Conservation (phyloP, 192 early-diverging fungal genomes). For the Coemansia guatemalensis region DNA sequence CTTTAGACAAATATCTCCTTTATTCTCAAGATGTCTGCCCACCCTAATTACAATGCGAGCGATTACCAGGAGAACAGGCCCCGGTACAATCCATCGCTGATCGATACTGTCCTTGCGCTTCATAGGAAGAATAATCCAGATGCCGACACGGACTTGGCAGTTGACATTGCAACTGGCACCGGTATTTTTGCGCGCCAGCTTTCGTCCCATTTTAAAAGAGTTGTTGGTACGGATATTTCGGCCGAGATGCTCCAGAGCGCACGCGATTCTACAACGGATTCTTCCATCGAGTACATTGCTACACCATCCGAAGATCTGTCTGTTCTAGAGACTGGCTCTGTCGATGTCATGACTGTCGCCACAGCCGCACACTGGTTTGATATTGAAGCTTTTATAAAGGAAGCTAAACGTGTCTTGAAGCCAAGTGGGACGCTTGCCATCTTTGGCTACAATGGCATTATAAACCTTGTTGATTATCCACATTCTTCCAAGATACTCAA, state of each 20-base stretch:
- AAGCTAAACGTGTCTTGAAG: slow-evolving; percentile 43
- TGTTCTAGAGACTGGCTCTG: slow-evolving; percentile 18
- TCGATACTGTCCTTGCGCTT: slow-evolving; percentile 18
- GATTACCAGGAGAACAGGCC: slow-evolving; percentile 37
- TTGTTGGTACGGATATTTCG: slow-evolving; percentile 47
- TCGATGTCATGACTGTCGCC: slow-evolving; percentile 46
- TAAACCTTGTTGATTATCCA: slow-evolving; percentile 36
- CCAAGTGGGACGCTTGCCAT: slow-evolving; percentile 44
- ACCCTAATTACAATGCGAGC: neutral
- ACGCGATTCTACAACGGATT: slow-evolving; percentile 7
- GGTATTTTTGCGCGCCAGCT: slow-evolving; percentile 45
- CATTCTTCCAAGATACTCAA: slow-evolving; percentile 32
- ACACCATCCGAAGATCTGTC: slow-evolving; percentile 31
- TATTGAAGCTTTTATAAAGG: slow-evolving; percentile 20
- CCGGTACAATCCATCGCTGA: slow-evolving; percentile 25
- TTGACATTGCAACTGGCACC: slow-evolving; percentile 49
- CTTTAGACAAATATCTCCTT: too few relatives aligned
- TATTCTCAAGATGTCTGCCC: too few relatives aligned
- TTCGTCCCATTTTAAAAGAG: slow-evolving; percentile 18
- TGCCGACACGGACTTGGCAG: slow-evolving; percentile 25
- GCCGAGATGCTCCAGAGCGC: slow-evolving; percentile 39
- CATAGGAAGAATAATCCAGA: slow-evolving; percentile 21
- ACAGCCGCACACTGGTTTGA: slow-evolving; percentile 48
- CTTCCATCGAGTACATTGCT: slow-evolving; percentile 22
- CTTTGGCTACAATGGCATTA: slow-evolving; percentile 43